These are phyloP conservation scores for Penicillium olsonii DNA, from an alignment of 2,329 filamentous ascomycete species.

Conservation along the genomic window DNA sequence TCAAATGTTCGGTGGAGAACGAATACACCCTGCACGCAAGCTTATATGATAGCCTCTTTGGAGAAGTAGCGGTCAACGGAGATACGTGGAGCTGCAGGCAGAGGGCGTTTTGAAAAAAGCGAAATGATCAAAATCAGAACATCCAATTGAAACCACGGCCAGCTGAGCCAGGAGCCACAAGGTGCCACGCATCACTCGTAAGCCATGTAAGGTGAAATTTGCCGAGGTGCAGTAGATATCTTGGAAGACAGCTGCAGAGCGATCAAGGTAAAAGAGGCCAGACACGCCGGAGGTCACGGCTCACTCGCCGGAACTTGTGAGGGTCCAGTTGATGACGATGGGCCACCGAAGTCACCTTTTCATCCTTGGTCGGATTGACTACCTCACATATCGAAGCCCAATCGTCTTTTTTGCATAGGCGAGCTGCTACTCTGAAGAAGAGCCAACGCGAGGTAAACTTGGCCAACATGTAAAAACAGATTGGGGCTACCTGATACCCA, in stretches of 20 bases:
- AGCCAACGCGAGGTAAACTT: conserved; percentile 48
- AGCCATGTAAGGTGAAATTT: too few species aligned
- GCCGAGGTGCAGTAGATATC: too few species aligned
- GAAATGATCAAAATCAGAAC: not conserved
- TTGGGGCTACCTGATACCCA: conserved; percentile 19
- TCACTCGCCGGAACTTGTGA: conserved; percentile 32
- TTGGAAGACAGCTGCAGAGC: too few species aligned
- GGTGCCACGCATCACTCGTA: not conserved
- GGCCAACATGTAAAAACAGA: conserved; percentile 47
- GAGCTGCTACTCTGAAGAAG: conserved; percentile 43
- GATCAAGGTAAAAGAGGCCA: conserved; percentile 39
- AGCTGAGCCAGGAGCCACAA: not conserved
- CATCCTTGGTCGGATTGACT: conserved; percentile 46
- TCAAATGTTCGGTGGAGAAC: not conserved
- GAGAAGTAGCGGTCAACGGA: not conserved
- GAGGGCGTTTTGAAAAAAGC: not conserved
- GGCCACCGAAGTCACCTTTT: conserved; percentile 39
- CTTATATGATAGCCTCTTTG: not conserved
- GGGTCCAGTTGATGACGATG: conserved; percentile 41
- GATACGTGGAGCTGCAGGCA: not conserved
- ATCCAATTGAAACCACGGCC: not conserved
- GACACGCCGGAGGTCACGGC: conserved; percentile 29
- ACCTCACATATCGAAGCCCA: conserved; percentile 42
- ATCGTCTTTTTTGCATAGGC: conserved; percentile 29
- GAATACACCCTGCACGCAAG: not conserved